phyloP scores from a whole-genome alignment of 2,329 filamentous ascomycete genomes.

The Nothopassalora personata region DNA sequence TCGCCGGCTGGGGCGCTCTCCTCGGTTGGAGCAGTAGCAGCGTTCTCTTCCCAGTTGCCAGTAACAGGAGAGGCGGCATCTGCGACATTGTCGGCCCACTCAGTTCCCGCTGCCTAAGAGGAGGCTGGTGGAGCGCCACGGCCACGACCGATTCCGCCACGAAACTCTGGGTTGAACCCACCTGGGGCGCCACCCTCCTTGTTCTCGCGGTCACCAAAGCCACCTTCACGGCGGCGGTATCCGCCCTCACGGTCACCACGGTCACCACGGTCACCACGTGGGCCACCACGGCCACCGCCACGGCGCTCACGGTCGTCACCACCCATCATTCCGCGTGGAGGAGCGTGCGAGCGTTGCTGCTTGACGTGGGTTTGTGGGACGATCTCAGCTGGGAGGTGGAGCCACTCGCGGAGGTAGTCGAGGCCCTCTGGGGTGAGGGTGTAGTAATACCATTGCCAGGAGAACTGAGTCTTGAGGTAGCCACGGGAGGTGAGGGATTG shows the following conservation, averaged over 20 bases:
- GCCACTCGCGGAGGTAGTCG: conserved; percentile 99
- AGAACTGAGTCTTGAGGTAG: conserved; percentile 99
- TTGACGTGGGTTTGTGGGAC: conserved; percentile 99
- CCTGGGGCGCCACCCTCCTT: conserved; percentile 83
- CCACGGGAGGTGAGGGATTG: conserved; percentile 97
- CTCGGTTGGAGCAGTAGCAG: neutral
- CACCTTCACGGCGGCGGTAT: conserved; percentile 46
- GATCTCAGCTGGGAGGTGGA: conserved; percentile 98
- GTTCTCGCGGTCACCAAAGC: conserved; percentile 65
- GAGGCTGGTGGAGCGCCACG: conserved; percentile 56
- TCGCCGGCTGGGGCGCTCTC: neutral
- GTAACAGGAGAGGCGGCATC: neutral
- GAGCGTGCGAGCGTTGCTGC: conserved; percentile 97
- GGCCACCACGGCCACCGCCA: conserved; percentile 69
- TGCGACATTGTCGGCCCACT: conserved; percentile 7
- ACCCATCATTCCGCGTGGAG: conserved; percentile 97
- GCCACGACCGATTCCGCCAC: conserved; percentile 56
- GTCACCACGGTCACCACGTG: conserved; percentile 61
- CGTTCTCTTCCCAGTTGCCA: neutral
- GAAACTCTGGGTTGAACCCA: conserved; percentile 84
- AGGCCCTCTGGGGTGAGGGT: conserved; percentile 97
- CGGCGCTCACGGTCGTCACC: conserved; percentile 73
- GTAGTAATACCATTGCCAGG: conserved; percentile 99
- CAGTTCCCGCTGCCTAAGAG: conserved; percentile 35
- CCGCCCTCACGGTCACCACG: conserved; percentile 66